Evolutionary conservation across 495 filamentous ascomycete species (phyloP), one percentile per base, ranked within the genome.

Genomic region (Lineolata rhizophorae): DNA sequence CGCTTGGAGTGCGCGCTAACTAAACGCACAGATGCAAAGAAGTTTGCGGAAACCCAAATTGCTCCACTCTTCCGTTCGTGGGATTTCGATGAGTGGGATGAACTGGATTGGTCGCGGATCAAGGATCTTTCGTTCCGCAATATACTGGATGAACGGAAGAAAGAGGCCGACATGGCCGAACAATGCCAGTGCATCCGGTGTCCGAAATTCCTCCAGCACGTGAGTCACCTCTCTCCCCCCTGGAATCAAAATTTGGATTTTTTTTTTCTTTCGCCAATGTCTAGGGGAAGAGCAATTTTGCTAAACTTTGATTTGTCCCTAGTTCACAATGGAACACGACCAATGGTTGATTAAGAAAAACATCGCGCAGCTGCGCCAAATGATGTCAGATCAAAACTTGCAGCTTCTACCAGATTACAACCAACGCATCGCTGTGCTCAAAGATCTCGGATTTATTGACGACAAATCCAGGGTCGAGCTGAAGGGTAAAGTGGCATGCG

Each of bases 381-480:
- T 81, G 14, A 85, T 95, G 57, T 91, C 84, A 4, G 83, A 95
- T 54, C 84, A 93, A 47, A 97, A 95, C 42, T 67, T 97, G 1
- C 85, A 92, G 46, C 67, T 97, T 1, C 66, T 97, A n/a, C 87
- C 87, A 0, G 90, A 97, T 54, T 97, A 97, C 45, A 78, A 94
- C 47, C 90, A 95, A 54, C 74, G 87, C 22, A 78, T 94, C 37
- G 68, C 72, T 29, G 87, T 95, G 0, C 62, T 97, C 29, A 80
- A 78, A 47, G 85, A 93, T 39, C 61, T 97, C 8, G 70, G 67
- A 2, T 97, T 95, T 41, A 74, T 95, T 34, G 87, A 95, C 51
- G 68, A 72, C 1, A 65, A 70, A 28, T 71, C 65, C 20, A 69
- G 82, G 28, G 85, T 95, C 20, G 75, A 84, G 54, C 62, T 97